Conservation (phyloP, 148 eudicot genomes). For the Vaccinium darrowii region DNA sequence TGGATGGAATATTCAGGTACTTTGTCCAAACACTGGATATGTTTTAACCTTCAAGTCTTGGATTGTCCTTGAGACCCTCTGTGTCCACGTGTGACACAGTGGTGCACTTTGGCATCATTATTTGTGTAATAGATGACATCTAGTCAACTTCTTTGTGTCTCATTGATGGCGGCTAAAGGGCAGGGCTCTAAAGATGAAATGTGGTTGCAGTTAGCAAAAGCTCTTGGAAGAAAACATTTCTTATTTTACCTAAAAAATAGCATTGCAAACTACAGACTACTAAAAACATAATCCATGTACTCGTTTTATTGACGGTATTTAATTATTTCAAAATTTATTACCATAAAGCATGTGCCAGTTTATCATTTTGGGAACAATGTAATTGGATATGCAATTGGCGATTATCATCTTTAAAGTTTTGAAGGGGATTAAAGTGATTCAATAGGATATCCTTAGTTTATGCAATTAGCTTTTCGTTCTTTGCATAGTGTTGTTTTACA, state of each 20-base stretch:
- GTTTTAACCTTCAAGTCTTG: not conserved
- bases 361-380: conserved; percentile 1
- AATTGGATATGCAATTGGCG: too few species aligned
- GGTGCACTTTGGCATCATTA: not conserved
- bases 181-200: not conserved
- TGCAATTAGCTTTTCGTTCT: conserved; percentile 2
- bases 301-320: not conserved
- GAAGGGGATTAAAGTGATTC: not conserved
- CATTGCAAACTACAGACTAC: not conserved
- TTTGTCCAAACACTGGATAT: not conserved
- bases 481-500: not conserved
- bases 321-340: too few species aligned
- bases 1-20: conserved; percentile 39
- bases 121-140: not conserved
- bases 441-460: not conserved
- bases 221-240: not conserved
- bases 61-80: not conserved
- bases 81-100: not conserved
- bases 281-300: not conserved
- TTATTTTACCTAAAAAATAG: not conserved
- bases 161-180: not conserved
- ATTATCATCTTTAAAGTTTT: not conserved
- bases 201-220: not conserved
- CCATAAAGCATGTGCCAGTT: not conserved
- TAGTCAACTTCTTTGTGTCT: not conserved